Evolutionary conservation across 192 early-diverging fungal species (phyloP).

Genomic region (Pilobolus umbonatus): DNA sequence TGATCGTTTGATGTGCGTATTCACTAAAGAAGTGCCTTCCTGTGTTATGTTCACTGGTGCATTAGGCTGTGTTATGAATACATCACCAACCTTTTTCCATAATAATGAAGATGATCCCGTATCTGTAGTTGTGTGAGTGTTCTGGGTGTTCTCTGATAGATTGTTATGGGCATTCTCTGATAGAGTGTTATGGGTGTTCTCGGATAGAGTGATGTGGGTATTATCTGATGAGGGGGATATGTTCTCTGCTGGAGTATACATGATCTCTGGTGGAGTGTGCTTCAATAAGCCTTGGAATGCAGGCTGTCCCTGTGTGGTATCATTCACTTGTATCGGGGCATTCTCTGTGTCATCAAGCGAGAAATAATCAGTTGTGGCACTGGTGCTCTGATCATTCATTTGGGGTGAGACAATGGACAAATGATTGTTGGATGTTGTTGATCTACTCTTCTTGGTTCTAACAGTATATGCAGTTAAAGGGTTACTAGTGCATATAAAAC

Average conservation of each 20-base stretch:
- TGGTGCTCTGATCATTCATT: not conserved
- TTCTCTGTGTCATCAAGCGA: too few species aligned
- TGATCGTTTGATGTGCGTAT: slow-evolving; percentile 1
- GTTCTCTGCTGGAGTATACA: not conserved
- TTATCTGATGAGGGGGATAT: not conserved
- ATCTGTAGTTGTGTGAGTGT: not conserved
- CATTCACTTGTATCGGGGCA: too few species aligned
- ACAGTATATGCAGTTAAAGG: not conserved
- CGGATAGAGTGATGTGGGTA: not conserved
- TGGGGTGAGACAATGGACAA: not conserved
- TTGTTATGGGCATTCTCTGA: not conserved
- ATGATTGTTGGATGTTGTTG: too few species aligned
- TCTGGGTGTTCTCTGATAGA: not conserved
- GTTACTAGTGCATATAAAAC: too few species aligned
- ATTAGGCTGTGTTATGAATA: slow-evolving; percentile 11
- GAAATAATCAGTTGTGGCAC: not conserved
- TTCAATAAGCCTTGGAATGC: too few species aligned
- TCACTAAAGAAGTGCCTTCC: not conserved
- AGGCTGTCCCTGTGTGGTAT: too few species aligned
- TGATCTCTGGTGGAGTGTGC: not conserved
- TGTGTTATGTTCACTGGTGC: not conserved
- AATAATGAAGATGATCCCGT: not conserved
- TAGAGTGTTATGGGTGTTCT: not conserved
- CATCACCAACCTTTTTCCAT: slow-evolving; percentile 15
- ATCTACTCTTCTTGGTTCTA: not conserved